Evolutionary conservation across 176 grass and related monocot species (phyloP).

Genomic region (Aegilops bicornis): DNA sequence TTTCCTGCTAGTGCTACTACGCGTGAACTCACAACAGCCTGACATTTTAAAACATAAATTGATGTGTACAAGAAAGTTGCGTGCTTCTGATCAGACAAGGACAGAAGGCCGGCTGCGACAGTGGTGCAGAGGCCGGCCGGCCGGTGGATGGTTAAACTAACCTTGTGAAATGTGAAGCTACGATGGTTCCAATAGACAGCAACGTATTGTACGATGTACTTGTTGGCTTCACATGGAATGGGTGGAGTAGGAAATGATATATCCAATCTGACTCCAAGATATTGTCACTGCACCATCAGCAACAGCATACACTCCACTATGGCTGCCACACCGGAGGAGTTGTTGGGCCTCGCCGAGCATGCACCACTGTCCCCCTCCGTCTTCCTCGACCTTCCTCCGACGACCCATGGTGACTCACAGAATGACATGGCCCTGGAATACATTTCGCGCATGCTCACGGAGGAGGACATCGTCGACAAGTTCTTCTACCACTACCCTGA

Average conservation of each 20-base stretch:
- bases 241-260: background rate
- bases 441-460: slow-evolving; percentile 23
- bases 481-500: slow-evolving; percentile 21
- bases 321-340: background rate
- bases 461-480: slow-evolving; percentile 24
- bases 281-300: background rate
- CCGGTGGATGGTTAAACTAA: background rate
- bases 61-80: background rate
- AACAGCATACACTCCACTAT: background rate
- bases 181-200: background rate
- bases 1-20: background rate
- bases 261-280: background rate
- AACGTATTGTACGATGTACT: background rate
- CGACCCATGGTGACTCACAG: background rate
- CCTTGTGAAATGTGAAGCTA: background rate
- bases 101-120: background rate
- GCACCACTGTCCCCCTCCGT: background rate
- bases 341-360: background rate
- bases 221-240: background rate
- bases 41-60: background rate
- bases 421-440: background rate
- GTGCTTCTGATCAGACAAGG: background rate
- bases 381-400: background rate
- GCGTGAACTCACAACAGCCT: background rate
- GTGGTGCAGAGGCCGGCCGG: background rate